Percentiles rank a stretch among this genome's conserved stretches.
Evolutionary conservation across 2,329 filamentous ascomycete genomes (phyloP).

Genomic region (Fusarium armeniacum): DNA sequence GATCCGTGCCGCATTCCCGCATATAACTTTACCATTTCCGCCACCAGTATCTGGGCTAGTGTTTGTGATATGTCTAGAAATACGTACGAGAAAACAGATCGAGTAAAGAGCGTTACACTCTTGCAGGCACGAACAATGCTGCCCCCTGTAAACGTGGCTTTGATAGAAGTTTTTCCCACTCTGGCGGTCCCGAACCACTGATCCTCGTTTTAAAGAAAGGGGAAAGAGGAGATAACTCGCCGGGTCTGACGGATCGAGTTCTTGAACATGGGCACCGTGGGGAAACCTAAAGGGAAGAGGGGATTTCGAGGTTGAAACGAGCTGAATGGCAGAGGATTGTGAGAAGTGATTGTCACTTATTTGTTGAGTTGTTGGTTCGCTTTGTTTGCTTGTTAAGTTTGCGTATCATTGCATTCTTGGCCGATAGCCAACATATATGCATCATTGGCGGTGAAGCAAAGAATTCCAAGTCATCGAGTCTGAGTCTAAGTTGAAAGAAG

Average conservation of each 20-base stretch:
- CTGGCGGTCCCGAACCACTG: background rate
- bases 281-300: background rate
- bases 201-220: background rate
- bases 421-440: background rate
- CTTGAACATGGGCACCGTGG: background rate
- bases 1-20: background rate
- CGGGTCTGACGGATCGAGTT: background rate
- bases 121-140: background rate
- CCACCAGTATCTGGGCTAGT: background rate
- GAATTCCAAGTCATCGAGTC: background rate
- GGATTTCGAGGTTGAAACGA: background rate
- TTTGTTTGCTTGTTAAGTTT: background rate
- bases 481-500: background rate
- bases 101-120: background rate
- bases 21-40: conserved; percentile 11
- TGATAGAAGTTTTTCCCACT: background rate
- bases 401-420: background rate
- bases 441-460: background rate
- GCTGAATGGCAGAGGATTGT: conserved; percentile 9
- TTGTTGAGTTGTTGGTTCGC: background rate
- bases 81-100: background rate
- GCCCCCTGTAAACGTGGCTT: background rate
- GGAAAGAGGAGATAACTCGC: conserved; percentile 17
- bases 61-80: conserved; percentile 16
- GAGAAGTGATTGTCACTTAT: conserved; percentile 19